Percentiles rank a stretch among this genome's conserved stretches.
phyloP scores from a whole-genome alignment of 2,329 filamentous ascomycete species.

The Colletotrichum paranaense region DNA sequence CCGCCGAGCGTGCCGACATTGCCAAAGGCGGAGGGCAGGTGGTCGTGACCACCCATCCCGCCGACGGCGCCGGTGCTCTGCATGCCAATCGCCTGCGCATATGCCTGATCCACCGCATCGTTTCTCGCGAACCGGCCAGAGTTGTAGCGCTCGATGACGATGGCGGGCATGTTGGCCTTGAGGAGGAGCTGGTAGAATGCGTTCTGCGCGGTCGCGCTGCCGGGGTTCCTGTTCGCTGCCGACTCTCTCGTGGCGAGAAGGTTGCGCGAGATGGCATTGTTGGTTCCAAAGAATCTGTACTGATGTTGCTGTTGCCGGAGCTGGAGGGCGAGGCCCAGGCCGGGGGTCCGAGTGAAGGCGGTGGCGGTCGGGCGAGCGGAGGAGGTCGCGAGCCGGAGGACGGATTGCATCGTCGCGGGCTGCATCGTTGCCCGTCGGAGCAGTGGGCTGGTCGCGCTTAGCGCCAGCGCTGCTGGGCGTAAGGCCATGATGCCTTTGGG shows the following conservation, averaged over 20 bases:
- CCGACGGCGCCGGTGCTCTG: constrained; percentile 40
- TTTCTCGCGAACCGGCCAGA: constrained; percentile 88
- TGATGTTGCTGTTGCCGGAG: constrained; percentile 37
- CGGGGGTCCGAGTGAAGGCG: constrained; percentile 23
- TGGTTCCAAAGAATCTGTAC: constrained; percentile 53
- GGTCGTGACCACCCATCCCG: constrained; percentile 22
- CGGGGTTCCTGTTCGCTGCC: constrained; percentile 91
- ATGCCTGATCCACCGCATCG: constrained; percentile 79
- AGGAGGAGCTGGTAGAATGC: constrained; percentile 93
- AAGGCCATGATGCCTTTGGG: constrained; percentile 33
- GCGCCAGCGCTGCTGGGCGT: constrained; percentile 35
- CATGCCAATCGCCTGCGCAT: constrained; percentile 76
- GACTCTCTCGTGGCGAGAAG: constrained; percentile 89
- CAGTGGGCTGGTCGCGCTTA: constrained; percentile 30
- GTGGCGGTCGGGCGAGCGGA: constrained; percentile 5
- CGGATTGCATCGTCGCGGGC: constrained; percentile 33
- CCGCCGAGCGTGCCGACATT: constrained; percentile 42
- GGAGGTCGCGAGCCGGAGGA: constrained; percentile 29
- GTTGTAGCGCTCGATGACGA: constrained; percentile 90
- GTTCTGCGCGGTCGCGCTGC: constrained; percentile 88
- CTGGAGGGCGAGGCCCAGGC: constrained; percentile 36
- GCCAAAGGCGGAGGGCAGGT: constrained; percentile 29
- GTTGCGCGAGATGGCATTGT: constrained; percentile 65
- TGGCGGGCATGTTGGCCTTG: constrained; percentile 92
- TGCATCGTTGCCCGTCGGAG: constrained; percentile 28